Evolutionary conservation across 345 rosid genomes (phyloP).

Genomic region (Linum tenue): DNA sequence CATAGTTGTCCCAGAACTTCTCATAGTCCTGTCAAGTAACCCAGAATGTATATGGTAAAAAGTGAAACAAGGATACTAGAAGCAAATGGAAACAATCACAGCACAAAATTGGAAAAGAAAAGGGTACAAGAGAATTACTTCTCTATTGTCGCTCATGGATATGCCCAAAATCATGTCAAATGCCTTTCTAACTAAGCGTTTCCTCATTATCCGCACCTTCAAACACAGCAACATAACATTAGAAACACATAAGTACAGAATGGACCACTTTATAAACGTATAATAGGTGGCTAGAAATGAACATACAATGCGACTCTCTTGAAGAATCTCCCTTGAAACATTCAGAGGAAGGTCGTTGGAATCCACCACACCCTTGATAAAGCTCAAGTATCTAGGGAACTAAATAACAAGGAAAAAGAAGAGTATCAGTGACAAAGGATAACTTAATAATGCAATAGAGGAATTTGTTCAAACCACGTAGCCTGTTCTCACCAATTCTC

Average conservation of each 20-base stretch:
- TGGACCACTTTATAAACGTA: not conserved
- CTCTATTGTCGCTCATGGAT: slow-evolving; percentile 83
- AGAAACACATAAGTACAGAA: slow-evolving; percentile 4
- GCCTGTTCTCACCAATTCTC: slow-evolving; percentile 66
- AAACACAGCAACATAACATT: slow-evolving; percentile 11
- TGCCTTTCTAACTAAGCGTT: slow-evolving; percentile 83
- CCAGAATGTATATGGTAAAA: not conserved
- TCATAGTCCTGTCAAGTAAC: slow-evolving; percentile 68
- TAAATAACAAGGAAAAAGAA: slow-evolving; percentile 19
- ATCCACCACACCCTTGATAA: slow-evolving; percentile 96
- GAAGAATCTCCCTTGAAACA: slow-evolving; percentile 96
- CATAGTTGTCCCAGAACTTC: slow-evolving; percentile 88
- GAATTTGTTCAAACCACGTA: not conserved
- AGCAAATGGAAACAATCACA: not conserved
- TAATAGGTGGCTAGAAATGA: not conserved
- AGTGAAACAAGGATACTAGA: not conserved
- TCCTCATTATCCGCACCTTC: slow-evolving; percentile 89
- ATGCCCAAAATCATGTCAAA: slow-evolving; percentile 94
- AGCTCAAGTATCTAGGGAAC: slow-evolving; percentile 94
- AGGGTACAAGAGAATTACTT: slow-evolving; percentile 27
- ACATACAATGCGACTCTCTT: slow-evolving; percentile 91
- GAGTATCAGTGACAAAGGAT: not conserved
- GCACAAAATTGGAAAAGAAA: not conserved
- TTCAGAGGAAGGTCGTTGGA: slow-evolving; percentile 95
- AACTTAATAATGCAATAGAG: not conserved